Percentiles rank a stretch among this genome's conserved stretches.
These are phyloP conservation scores for Aspergillus sp. DNA, from an alignment of 2,329 filamentous ascomycete genomes.

Conservation along the genomic window DNA sequence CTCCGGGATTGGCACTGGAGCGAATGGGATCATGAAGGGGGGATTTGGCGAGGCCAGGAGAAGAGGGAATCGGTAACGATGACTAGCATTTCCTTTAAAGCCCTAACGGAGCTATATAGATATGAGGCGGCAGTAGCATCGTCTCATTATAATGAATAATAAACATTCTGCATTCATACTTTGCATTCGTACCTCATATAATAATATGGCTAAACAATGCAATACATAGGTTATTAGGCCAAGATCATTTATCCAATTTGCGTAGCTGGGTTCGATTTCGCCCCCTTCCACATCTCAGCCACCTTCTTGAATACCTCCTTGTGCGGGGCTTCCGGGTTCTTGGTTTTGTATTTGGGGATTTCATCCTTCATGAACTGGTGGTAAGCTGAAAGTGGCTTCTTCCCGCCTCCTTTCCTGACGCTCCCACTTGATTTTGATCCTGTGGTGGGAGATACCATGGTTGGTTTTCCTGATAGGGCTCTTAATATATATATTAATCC, in stretches of 20 bases:
- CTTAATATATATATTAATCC: not conserved
- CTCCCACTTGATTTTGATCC: not conserved
- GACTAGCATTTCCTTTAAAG: not conserved
- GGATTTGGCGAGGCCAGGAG: constrained; percentile 30
- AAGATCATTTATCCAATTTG: not conserved
- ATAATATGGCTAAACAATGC: not conserved
- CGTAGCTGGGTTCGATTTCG: not conserved
- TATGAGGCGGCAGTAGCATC: not conserved
- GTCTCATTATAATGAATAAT: not conserved
- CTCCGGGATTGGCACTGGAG: constrained; percentile 26
- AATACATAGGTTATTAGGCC: not conserved
- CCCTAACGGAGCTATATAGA: not conserved
- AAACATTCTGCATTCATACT: not conserved
- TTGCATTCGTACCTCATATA: not conserved
- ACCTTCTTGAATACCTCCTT: not conserved
- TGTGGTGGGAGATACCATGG: not conserved
- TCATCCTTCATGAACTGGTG: not conserved
- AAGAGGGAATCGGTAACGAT: constrained; percentile 33
- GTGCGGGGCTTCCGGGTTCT: not conserved
- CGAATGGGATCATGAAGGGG: constrained; percentile 31
- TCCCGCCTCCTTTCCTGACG: not conserved
- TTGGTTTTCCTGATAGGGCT: not conserved
- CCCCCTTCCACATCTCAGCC: not conserved
- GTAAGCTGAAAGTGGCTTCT: not conserved
- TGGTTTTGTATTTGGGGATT: not conserved